phyloP scores from a whole-genome alignment of 768 basidiomycete genomes.

The Leucosporidium creatinivorum region DNA sequence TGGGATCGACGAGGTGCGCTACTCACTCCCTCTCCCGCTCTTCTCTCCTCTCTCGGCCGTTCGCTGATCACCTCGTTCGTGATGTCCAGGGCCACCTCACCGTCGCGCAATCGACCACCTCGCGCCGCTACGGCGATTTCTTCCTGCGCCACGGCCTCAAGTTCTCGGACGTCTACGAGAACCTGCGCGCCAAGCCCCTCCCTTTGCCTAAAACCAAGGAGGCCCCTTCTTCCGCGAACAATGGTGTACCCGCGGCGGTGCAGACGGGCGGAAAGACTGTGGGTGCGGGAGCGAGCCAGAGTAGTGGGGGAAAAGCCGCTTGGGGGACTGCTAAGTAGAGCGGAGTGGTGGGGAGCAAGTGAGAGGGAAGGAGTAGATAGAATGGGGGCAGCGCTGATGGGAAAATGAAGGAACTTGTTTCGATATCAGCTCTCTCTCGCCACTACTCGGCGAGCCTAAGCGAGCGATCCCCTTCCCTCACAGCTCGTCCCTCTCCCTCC shows the following conservation, averaged over 20 bases:
- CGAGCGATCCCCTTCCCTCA: no score
- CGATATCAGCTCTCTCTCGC: background rate
- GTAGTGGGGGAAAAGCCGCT: background rate
- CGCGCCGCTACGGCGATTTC: constrained; percentile 89
- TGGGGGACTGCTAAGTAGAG: background rate
- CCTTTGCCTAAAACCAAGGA: constrained; percentile 12
- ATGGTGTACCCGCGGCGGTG: background rate
- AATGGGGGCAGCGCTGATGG: background rate
- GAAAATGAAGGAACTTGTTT: background rate
- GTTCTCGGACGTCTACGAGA: constrained; percentile 25
- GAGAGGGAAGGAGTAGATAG: background rate
- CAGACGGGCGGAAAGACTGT: background rate
- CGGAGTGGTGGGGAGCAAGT: background rate
- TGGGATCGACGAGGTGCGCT: constrained; percentile 77
- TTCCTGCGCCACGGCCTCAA: constrained; percentile 56
- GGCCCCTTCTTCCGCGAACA: background rate
- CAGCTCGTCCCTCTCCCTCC: no score
- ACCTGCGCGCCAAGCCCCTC: constrained; percentile 26
- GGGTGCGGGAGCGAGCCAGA: background rate
- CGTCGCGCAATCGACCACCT: constrained; percentile 88
- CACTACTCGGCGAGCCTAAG: no score
- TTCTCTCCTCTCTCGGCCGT: background rate
- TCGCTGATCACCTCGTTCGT: no score
- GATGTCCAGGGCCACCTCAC: constrained; percentile 79
- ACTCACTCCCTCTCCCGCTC: background rate